Evolutionary conservation across 495 filamentous ascomycete genomes (phyloP).

Genomic region (Podospora pseudopauciseta): DNA sequence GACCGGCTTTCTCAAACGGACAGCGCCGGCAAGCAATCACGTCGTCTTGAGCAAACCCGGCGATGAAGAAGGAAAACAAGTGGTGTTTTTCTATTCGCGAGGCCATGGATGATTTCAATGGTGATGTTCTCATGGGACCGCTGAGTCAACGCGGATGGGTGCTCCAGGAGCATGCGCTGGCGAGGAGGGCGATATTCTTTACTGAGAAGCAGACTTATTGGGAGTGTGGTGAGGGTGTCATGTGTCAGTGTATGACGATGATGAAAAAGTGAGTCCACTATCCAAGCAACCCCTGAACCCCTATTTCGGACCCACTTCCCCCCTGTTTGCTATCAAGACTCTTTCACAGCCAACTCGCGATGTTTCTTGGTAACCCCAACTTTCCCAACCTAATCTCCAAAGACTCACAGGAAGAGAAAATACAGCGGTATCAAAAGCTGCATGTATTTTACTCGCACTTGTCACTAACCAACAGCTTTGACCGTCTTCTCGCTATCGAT

Average conservation of each 20-base stretch:
- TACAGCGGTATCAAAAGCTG: conserved; percentile 27
- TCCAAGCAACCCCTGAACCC: background rate
- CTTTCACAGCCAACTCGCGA: conserved; percentile 24
- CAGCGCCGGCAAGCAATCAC: conserved; percentile 7
- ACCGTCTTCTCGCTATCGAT: conserved; percentile 30
- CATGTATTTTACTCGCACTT: conserved; percentile 33
- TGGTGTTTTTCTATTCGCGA: conserved; percentile 24
- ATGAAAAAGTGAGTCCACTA: conserved; percentile 30
- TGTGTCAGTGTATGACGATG: conserved; percentile 31
- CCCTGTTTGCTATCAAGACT: background rate
- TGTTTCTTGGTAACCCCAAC: conserved; percentile 32
- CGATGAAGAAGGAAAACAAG: background rate
- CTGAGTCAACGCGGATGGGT: conserved; percentile 39
- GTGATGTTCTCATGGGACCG: conserved; percentile 27
- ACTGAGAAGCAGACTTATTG: conserved; percentile 35
- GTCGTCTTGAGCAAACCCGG: background rate
- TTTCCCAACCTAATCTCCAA: conserved; percentile 28
- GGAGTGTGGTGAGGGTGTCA: conserved; percentile 40
- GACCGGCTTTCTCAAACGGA: conserved; percentile 23
- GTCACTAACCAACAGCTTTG: conserved; percentile 17
- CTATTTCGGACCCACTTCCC: background rate
- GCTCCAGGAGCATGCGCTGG: conserved; percentile 38
- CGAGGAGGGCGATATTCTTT: conserved; percentile 38
- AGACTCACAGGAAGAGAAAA: conserved; percentile 16
- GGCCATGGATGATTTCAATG: conserved; percentile 33